Percentiles rank a stretch among this genome's conserved stretches.
Evolutionary conservation across 441 rosid species (phyloP).

Genomic region (Syzygium syzygioides): DNA sequence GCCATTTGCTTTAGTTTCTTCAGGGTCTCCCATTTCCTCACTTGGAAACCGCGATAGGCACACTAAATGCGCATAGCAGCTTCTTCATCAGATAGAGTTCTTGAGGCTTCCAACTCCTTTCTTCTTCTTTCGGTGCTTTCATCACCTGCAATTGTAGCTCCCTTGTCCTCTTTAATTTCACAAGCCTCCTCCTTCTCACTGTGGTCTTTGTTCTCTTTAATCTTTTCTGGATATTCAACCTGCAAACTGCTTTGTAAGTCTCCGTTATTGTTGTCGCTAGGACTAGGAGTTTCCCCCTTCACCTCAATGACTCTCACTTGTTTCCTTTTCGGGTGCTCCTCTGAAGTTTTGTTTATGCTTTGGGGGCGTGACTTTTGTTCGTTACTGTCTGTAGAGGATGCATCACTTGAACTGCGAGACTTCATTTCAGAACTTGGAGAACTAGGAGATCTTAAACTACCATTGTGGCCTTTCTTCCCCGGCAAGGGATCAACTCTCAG

Average conservation of each 20-base stretch:
- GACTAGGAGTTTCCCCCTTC: slow-evolving; percentile 1
- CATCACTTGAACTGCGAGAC: neutral
- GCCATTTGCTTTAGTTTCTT: slow-evolving; percentile 65
- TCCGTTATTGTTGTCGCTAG: neutral
- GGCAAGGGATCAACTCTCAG: slow-evolving; percentile 67
- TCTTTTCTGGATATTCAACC: neutral
- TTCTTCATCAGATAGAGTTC: slow-evolving; percentile 29
- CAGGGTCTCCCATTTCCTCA: slow-evolving; percentile 58
- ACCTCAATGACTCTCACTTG: slow-evolving; percentile 7
- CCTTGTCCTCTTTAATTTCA: neutral
- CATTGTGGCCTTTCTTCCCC: slow-evolving; percentile 24
- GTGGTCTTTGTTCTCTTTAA: neutral
- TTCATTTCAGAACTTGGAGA: slow-evolving; percentile 21
- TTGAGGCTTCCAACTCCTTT: neutral
- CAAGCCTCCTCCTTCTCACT: neutral
- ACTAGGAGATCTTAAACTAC: slow-evolving; percentile 38
- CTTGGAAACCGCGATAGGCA: slow-evolving; percentile 50
- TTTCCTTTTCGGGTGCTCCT: slow-evolving; percentile 4
- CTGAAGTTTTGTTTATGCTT: neutral
- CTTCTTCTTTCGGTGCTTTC: neutral
- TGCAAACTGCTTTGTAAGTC: neutral
- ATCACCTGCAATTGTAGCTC: neutral
- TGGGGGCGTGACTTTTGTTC: neutral
- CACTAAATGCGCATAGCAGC: slow-evolving; percentile 54
- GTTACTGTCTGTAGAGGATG: neutral